Evolutionary conservation across 2,329 filamentous ascomycete species (phyloP), one percentile per base, ranked within the genome.

Genomic region (Immersiporthe knoxdaviesiana): DNA sequence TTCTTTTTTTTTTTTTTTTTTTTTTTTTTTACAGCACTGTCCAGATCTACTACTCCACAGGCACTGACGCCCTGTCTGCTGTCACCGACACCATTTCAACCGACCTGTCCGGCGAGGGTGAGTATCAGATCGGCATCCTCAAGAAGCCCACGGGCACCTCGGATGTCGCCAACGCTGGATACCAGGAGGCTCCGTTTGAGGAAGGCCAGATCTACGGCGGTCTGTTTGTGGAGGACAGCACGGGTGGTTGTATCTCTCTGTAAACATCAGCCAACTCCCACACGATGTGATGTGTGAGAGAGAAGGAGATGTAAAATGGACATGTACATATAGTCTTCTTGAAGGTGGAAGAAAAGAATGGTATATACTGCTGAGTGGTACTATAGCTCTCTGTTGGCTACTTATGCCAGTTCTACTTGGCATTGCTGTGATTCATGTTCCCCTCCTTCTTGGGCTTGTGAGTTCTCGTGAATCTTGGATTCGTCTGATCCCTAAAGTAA

Each of bases 121-220:
- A 83, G 75, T 82, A 84, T 76, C 87, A 89, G 77, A 81, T 89
- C 41, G 87, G 87, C 62, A 81, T 89, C 27, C 78, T 89, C 70
- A 89, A 88, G 84, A 88, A 84, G 76, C 82, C 82, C 1, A 84
- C 82, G 0, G 87, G 83, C 73, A 86, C 75, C 75, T 81, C 71
- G 73, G 83, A 86, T 69, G 82, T 85, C 16, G 83, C 84, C 62
- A 84, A 84, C 74, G 75, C 80, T 44, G 84, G 84, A 3, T 85
- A 80, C 72, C 84, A 86, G 74, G 79, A 82, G 73, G 78, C 74
- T 24, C 80, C 80, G 11, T 77, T 85, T 37, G 76, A 83, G 68
- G 84, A 86, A 72, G 84, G 84, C 0, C 77, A 83, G 72, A 82
- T 84, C 32, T 86, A 84, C 72, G 83, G 84, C 11, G 82, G 83